phyloP scores from a whole-genome alignment of 768 basidiomycete genomes.

The Hygrophorus russula region DNA sequence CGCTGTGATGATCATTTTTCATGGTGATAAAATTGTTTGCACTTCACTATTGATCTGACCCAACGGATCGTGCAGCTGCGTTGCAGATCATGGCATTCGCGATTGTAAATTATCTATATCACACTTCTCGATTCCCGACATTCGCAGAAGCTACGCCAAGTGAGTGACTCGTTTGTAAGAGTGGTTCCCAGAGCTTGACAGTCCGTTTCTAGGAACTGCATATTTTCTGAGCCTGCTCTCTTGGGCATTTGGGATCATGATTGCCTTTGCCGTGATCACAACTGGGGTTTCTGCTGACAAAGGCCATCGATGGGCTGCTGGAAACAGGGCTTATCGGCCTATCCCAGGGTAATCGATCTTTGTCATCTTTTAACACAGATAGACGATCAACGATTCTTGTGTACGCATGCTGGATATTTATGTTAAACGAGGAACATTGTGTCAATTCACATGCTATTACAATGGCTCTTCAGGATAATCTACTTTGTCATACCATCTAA shows the following conservation, averaged over 20 bases:
- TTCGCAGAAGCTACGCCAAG: slow-evolving; percentile 54
- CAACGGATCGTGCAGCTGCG: slow-evolving; percentile 24
- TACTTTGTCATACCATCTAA: slow-evolving; percentile 71
- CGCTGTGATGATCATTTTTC: slow-evolving; percentile 49
- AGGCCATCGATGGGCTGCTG: slow-evolving; percentile 67
- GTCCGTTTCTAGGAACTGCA: slow-evolving; percentile 34
- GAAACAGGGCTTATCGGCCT: slow-evolving; percentile 52
- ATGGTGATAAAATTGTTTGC: slow-evolving; percentile 29
- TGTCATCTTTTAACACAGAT: too few species aligned
- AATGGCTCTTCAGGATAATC: slow-evolving; percentile 60
- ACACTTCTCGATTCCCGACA: slow-evolving; percentile 28
- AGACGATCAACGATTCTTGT: not conserved
- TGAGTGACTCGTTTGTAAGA: slow-evolving; percentile 18
- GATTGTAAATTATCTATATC: slow-evolving; percentile 53
- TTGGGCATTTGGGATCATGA: slow-evolving; percentile 48
- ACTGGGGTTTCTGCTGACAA: slow-evolving; percentile 54
- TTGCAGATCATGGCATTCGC: slow-evolving; percentile 53
- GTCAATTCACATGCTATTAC: not conserved
- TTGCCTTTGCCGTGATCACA: slow-evolving; percentile 40
- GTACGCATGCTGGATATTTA: too few species aligned
- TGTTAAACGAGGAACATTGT: too few species aligned
- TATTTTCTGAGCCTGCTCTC: slow-evolving; percentile 49
- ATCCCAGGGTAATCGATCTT: slow-evolving; percentile 15
- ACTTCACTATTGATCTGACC: not conserved
- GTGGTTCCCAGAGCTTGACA: not conserved